Conservation (phyloP, 495 filamentous ascomycete genomes). For the Annulohypoxylon maeteangense region DNA sequence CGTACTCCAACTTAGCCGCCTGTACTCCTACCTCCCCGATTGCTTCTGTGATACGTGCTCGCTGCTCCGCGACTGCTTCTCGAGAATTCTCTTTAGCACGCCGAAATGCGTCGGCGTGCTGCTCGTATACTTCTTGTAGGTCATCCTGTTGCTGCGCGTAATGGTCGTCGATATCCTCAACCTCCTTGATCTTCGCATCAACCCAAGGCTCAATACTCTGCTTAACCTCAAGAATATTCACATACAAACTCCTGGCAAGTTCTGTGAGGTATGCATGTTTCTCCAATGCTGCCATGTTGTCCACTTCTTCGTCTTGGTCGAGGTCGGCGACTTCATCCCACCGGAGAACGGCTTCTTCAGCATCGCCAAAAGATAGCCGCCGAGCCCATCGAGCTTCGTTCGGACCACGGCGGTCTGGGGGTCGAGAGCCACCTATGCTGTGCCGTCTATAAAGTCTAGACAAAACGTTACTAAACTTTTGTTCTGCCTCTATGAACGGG, state of each 20-base stretch:
- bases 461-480: constrained; percentile 35
- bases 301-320: constrained; percentile 36
- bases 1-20: constrained; percentile 92
- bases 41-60: constrained; percentile 72
- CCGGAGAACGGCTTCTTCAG: constrained; percentile 84
- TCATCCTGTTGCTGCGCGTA: constrained; percentile 70
- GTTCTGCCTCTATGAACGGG: constrained; percentile 52
- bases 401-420: constrained; percentile 46
- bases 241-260: constrained; percentile 69
- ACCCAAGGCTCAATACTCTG: constrained; percentile 72
- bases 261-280: constrained; percentile 56
- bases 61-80: constrained; percentile 74
- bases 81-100: constrained; percentile 71
- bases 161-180: constrained; percentile 71
- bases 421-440: constrained; percentile 57
- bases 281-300: constrained; percentile 48
- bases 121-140: constrained; percentile 73
- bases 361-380: constrained; percentile 86
- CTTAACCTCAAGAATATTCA: constrained; percentile 60
- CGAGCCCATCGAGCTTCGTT: constrained; percentile 76
- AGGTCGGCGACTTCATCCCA: constrained; percentile 67
- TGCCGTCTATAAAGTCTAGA: constrained; percentile 57
- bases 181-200: constrained; percentile 65
- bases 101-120: constrained; percentile 72
- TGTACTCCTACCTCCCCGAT: constrained; percentile 85